Conservation (phyloP, 1,139 yeast species). For the Meyerozyma elateridarum region DNA sequence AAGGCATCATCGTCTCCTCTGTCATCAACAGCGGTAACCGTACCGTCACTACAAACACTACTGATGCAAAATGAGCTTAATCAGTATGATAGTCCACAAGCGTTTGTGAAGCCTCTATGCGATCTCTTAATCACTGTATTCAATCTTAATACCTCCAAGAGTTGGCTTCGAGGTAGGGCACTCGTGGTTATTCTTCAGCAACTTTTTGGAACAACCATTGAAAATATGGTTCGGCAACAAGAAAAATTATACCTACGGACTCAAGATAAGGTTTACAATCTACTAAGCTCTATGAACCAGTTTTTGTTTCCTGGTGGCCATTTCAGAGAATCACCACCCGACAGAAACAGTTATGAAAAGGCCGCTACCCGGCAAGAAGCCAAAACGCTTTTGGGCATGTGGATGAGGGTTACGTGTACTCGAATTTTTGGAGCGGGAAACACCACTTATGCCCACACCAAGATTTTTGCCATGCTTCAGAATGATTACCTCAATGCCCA, state of each 20-base stretch:
- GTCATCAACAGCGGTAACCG: conserved; percentile 12
- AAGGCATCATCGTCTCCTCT: too few relatives aligned
- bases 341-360: conserved; percentile 51
- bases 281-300: conserved; percentile 39
- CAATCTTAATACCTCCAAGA: conserved; percentile 58
- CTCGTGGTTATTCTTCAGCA: conserved; percentile 78
- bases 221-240: conserved; percentile 54
- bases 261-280: conserved; percentile 46
- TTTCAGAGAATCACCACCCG: conserved; percentile 40
- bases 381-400: conserved; percentile 46
- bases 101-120: conserved; percentile 76
- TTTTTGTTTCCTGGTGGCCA: conserved; percentile 65
- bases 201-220: conserved; percentile 83
- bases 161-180: conserved; percentile 85
- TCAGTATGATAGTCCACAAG: conserved; percentile 33
- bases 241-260: conserved; percentile 29
- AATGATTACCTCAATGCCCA: conserved; percentile 68
- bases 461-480: conserved; percentile 66
- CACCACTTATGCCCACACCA: conserved; percentile 57
- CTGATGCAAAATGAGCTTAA: conserved; percentile 42
- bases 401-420: conserved; percentile 65
- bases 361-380: conserved; percentile 56
- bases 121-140: conserved; percentile 70
- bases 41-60: conserved; percentile 27
- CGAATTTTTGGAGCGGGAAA: conserved; percentile 68